Conservation (phyloP, 495 filamentous ascomycete genomes). For the Penicillium arizonense region DNA sequence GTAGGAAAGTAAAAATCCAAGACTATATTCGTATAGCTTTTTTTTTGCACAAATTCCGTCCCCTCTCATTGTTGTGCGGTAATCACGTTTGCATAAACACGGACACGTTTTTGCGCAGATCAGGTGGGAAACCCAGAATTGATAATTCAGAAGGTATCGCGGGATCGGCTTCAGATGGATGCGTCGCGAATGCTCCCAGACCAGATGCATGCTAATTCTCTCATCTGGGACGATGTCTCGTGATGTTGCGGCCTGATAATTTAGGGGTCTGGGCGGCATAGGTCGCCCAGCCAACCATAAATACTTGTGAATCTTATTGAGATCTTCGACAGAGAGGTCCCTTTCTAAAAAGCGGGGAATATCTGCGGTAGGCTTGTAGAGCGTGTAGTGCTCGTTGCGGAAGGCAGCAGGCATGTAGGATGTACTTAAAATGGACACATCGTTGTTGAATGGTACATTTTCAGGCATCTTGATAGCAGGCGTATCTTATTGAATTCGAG, state of each 20-base stretch:
- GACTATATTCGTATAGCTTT: slow-evolving; percentile 19
- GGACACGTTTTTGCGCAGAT: slow-evolving; percentile 1
- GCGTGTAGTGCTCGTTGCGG: too few species aligned
- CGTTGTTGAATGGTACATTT: too few species aligned
- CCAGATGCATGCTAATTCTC: slow-evolving; percentile 37
- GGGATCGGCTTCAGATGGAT: slow-evolving; percentile 50
- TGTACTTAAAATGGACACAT: too few species aligned
- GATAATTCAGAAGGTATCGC: slow-evolving; percentile 33
- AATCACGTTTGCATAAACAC: not conserved
- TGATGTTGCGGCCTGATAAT: slow-evolving; percentile 41
- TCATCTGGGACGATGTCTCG: slow-evolving; percentile 44
- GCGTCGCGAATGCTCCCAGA: slow-evolving; percentile 32
- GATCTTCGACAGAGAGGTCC: not conserved
- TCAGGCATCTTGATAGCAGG: too few species aligned
- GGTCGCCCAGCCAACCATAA: slow-evolving; percentile 52
- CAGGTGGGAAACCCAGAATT: slow-evolving; percentile 36
- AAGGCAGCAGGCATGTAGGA: too few species aligned
- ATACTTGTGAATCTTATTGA: slow-evolving; percentile 34
- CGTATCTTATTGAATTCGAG: too few species aligned
- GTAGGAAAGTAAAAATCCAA: slow-evolving; percentile 46
- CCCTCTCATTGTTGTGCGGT: not conserved
- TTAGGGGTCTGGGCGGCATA: slow-evolving; percentile 44
- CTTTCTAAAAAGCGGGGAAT: too few species aligned
- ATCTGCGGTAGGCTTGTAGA: too few species aligned
- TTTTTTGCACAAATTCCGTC: not conserved